Conservation (phyloP, 768 basidiomycete genomes). For the Pholiota microspora region DNA sequence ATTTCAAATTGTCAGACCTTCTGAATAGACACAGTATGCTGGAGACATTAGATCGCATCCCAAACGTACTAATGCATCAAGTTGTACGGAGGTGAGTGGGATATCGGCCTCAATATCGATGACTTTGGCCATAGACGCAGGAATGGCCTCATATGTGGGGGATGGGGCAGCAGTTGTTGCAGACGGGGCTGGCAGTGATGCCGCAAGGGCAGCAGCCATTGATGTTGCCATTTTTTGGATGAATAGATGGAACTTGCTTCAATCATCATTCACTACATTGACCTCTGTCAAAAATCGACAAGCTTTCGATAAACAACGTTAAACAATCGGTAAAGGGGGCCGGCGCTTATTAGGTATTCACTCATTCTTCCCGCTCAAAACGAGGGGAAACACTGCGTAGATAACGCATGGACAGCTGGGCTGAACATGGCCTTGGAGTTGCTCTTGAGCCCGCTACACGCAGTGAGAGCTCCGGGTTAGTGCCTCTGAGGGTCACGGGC, state of each 20-base stretch:
- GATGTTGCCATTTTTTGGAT: slow-evolving; percentile 60
- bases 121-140: slow-evolving; percentile 88
- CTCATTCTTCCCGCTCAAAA: background rate
- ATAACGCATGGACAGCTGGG: background rate
- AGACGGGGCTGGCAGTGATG: slow-evolving; percentile 69
- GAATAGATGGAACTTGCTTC: slow-evolving; percentile 3
- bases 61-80: slow-evolving; percentile 75
- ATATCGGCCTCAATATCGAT: slow-evolving; percentile 94
- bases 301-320: slow-evolving; percentile 27
- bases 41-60: slow-evolving; percentile 5
- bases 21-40: background rate
- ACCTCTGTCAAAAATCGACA: slow-evolving; percentile 16
- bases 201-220: slow-evolving; percentile 92
- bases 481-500: background rate
- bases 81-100: slow-evolving; percentile 71
- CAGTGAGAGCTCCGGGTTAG: slow-evolving; percentile 1
- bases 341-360: background rate
- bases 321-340: slow-evolving; percentile 20
- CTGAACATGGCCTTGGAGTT: background rate
- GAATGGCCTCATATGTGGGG: slow-evolving; percentile 82
- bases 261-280: background rate
- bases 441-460: background rate
- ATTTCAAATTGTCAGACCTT: slow-evolving; percentile 6
- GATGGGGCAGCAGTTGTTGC: slow-evolving; percentile 59
- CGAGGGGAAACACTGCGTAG: background rate